Conservation (phyloP, 129 eudicot genomes). For the Centaurea solstitialis region DNA sequence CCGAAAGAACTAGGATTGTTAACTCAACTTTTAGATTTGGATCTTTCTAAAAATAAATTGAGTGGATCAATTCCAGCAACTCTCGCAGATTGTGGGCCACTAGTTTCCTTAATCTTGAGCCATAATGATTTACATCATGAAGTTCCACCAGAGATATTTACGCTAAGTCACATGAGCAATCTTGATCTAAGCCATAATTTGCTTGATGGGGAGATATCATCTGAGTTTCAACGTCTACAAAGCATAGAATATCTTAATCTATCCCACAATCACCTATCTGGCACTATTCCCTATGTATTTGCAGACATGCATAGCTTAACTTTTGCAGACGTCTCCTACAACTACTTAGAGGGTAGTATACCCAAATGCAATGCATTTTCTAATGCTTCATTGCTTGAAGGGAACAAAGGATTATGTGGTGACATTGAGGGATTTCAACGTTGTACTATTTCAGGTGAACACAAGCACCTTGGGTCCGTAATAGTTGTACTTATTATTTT, state of each 20-base stretch:
- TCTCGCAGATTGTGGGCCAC: not conserved
- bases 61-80: conserved; percentile 8
- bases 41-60: conserved; percentile 37
- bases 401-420: conserved; percentile 37
- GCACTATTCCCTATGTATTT: conserved; percentile 30
- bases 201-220: conserved; percentile 34
- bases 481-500: not conserved
- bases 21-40: conserved; percentile 18
- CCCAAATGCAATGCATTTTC: conserved; percentile 26
- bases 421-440: conserved; percentile 21
- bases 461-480: not conserved
- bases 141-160: conserved; percentile 1
- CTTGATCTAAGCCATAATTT: conserved; percentile 34
- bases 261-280: conserved; percentile 26
- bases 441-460: not conserved
- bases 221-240: conserved; percentile 7
- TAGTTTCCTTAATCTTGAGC: conserved; percentile 2
- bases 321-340: conserved; percentile 25
- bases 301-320: not conserved
- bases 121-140: not conserved
- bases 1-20: conserved; percentile 39
- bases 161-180: not conserved
- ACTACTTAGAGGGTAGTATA: conserved; percentile 31
- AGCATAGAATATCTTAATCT: conserved; percentile 16
- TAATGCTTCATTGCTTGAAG: conserved; percentile 21